Evolutionary conservation across 2,329 filamentous ascomycete species (phyloP).

Genomic region (Colletotrichum siamense): DNA sequence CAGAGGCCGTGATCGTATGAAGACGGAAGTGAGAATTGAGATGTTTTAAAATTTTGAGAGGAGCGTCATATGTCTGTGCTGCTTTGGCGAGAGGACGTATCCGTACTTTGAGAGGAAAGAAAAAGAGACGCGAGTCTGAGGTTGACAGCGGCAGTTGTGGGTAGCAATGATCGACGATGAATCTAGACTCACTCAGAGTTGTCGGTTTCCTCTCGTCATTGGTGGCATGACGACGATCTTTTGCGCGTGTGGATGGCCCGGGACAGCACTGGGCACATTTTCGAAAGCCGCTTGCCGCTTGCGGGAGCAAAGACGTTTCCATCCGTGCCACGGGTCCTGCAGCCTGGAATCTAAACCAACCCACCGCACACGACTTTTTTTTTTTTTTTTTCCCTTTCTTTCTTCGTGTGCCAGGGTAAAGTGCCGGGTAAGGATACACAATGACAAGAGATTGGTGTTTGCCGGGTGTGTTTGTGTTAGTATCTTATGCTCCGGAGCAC

Average conservation of each 20-base stretch:
- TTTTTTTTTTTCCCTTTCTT: not conserved
- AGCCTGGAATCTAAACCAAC: not conserved
- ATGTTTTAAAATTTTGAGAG: not conserved
- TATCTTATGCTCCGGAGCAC: not conserved
- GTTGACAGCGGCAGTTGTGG: not conserved
- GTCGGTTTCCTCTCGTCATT: not conserved
- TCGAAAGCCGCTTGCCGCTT: not conserved
- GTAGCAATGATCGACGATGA: not conserved
- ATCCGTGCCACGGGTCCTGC: constrained; percentile 11
- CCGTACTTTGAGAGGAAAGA: not conserved
- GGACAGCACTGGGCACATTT: not conserved
- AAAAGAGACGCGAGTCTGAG: not conserved
- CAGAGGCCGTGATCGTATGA: not conserved
- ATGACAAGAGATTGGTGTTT: not conserved
- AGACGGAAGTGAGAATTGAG: not conserved
- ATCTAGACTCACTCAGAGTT: not conserved
- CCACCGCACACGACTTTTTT: not conserved
- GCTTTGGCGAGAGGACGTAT: not conserved
- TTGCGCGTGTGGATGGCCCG: not conserved
- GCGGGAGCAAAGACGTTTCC: constrained; percentile 14
- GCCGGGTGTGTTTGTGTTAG: not conserved
- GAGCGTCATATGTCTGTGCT: not conserved
- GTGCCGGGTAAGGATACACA: not conserved
- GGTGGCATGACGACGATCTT: not conserved
- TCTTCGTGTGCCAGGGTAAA: not conserved